Base-by-base conservation (phyloP, 495 filamentous ascomycete genomes). In the Talaromyces ruber region DNA sequence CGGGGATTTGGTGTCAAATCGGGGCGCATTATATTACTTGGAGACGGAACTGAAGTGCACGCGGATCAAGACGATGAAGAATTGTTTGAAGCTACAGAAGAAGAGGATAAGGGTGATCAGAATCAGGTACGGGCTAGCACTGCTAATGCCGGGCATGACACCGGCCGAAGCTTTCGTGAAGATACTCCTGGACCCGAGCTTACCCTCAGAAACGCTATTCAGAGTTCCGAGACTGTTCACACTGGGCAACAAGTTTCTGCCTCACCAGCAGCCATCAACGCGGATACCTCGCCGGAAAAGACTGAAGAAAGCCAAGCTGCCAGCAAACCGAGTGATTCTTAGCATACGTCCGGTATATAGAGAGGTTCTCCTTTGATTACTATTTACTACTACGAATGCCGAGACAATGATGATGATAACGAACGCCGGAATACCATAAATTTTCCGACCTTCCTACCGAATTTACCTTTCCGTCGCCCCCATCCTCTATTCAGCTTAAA, bases 21-120 rank as follows among this genome's bases (percentile, higher is more conserved):
- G 65, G 89, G 90, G 51, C 85, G 93, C 61, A 92, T 98, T 70
- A 98, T 98, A 70, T 85, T 96, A 69, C 82, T 98, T 43, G 92
- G 94, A 39, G 92, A 98, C 79, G 94, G 93, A 64, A 94, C 90
- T 62, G 92, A 97, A 78, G 81, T 94, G 64, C 75, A 92, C 59
- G 89, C 89, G 47, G 92, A 91, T 67, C 88, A 89, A 63, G 87
- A 92, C 68, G 93, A 97, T 66, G 85, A 87, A 32, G 90, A 96
- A 64, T 91, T 97, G 82, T 93, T 96, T 78, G 92, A 97, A 72
- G 86, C 91, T 62, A 70, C 70, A 22, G 82, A 85, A 59, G 91
- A 92, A 62, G 90, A 95, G 71, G 89, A 94, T 64, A 89, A 89
- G 72, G 93, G 93, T 64, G 64, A 82, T 30, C 74, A 75, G 58